A percentile compares a stretch with the other conserved stretches of the same genome.
These are phyloP conservation scores for Rubroboletus satanas DNA, from an alignment of 768 basidiomycete species.

Conservation along the genomic window DNA sequence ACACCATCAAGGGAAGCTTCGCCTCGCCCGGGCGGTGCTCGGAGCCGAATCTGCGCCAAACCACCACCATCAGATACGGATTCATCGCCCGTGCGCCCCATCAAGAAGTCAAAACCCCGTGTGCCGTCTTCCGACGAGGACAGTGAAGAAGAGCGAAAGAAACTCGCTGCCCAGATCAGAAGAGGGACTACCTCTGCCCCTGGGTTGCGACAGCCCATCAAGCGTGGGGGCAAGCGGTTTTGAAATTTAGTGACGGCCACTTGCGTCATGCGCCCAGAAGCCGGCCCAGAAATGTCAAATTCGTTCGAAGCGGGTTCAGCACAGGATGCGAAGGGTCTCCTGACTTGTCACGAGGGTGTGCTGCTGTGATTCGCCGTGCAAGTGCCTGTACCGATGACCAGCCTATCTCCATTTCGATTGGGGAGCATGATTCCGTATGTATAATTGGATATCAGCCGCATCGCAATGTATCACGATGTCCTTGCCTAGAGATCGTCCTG, in stretches of 20 bases:
- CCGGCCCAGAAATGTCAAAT: background rate
- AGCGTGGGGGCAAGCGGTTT: constrained; percentile 72
- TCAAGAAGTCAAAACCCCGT: constrained; percentile 45
- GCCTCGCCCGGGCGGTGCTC: constrained; percentile 12
- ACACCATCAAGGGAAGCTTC: constrained; percentile 15
- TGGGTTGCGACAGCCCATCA: constrained; percentile 69
- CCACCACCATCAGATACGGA: constrained; percentile 41
- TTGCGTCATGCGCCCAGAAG: background rate
- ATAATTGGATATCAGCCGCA: background rate
- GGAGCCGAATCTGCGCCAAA: constrained; percentile 25
- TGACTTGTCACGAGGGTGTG: constrained; percentile 1
- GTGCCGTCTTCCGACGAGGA: constrained; percentile 49
- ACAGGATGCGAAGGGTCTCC: constrained; percentile 10
- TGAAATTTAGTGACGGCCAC: constrained; percentile 32
- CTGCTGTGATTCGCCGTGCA: background rate
- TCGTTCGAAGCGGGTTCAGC: background rate
- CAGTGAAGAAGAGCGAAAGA: constrained; percentile 53
- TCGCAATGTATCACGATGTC: background rate
- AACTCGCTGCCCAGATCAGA: constrained; percentile 39
- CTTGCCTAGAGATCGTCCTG: background rate
- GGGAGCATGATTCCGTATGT: background rate
- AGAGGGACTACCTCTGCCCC: constrained; percentile 39
- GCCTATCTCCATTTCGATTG: background rate
- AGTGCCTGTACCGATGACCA: constrained; percentile 4
- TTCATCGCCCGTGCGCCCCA: constrained; percentile 46